Evolutionary conservation across 192 early-diverging fungal genomes (phyloP).

Genomic region (Coemansia guatemalensis): DNA sequence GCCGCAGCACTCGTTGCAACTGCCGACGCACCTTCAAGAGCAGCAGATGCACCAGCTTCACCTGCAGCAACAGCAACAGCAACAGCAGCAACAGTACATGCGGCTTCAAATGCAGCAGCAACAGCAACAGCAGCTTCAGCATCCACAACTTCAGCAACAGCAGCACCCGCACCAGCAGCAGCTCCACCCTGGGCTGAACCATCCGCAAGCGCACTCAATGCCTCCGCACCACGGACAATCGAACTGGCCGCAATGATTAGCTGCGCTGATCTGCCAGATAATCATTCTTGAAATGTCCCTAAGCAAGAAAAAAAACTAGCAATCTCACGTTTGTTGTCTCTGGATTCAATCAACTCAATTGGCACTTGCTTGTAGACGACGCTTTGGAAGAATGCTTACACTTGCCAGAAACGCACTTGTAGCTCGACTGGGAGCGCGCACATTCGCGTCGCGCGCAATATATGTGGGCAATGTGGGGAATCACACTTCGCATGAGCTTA

Average conservation of each 20-base stretch:
- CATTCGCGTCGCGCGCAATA: slow-evolving; percentile 20
- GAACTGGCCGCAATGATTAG: slow-evolving; percentile 11
- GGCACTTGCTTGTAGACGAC: not conserved
- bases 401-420: slow-evolving; percentile 11
- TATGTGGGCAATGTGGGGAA: slow-evolving; percentile 33
- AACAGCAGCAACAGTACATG: slow-evolving; percentile 18
- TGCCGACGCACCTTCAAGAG: slow-evolving; percentile 27
- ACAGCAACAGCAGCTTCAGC: slow-evolving; percentile 37
- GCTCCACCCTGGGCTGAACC: slow-evolving; percentile 25
- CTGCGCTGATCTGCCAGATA: not conserved
- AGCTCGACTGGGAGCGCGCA: slow-evolving; percentile 13
- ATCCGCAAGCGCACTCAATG: slow-evolving; percentile 10
- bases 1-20: slow-evolving; percentile 32
- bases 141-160: slow-evolving; percentile 18
- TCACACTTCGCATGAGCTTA: slow-evolving; percentile 7
- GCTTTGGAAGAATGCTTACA: slow-evolving; percentile 20
- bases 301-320: not conserved
- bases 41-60: slow-evolving; percentile 42
- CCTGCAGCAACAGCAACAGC: slow-evolving; percentile 39
- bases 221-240: slow-evolving; percentile 23
- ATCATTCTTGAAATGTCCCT: not conserved
- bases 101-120: slow-evolving; percentile 23
- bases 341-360: not conserved
- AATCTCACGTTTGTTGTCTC: not conserved
- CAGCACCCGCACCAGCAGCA: slow-evolving; percentile 30